Evolutionary conservation across 768 basidiomycete genomes (phyloP).

Genomic region (Lepiota brunneoincarnata): DNA sequence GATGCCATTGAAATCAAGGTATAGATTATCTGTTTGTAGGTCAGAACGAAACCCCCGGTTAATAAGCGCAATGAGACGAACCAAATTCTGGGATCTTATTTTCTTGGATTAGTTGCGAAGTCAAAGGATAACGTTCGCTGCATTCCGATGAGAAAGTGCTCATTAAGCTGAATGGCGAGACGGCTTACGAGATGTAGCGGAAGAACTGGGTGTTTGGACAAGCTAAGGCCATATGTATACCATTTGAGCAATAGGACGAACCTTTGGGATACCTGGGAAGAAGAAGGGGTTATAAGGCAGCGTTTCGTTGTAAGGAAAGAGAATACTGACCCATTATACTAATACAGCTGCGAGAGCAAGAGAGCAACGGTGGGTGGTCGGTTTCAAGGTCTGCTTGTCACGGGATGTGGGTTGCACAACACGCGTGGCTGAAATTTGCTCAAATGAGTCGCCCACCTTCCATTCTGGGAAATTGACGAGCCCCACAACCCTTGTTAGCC

Average conservation of each 20-base stretch:
- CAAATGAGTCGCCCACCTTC: not conserved
- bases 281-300: not conserved
- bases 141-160: not conserved
- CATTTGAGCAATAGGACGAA: conserved; percentile 25
- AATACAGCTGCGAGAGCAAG: conserved; percentile 7
- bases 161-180: not conserved
- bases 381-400: conserved; percentile 9
- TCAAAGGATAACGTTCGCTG: conserved; percentile 97
- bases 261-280: conserved; percentile 61
- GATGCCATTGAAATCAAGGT: conserved; percentile 93
- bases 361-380: conserved; percentile 14
- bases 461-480: not conserved
- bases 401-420: conserved; percentile 1
- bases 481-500: not conserved
- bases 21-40: conserved; percentile 68
- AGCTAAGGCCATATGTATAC: not conserved
- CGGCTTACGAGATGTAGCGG: conserved; percentile 86
- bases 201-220: conserved; percentile 71
- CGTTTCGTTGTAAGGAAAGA: not conserved
- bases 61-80: conserved; percentile 27
- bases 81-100: conserved; percentile 99
- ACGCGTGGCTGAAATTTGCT: not conserved
- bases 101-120: conserved; percentile 95
- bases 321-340: conserved; percentile 11
- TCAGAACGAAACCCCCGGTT: conserved; percentile 7